phyloP scores from a whole-genome alignment of 257 asterid genomes.

The Salvia rosmarinus region DNA sequence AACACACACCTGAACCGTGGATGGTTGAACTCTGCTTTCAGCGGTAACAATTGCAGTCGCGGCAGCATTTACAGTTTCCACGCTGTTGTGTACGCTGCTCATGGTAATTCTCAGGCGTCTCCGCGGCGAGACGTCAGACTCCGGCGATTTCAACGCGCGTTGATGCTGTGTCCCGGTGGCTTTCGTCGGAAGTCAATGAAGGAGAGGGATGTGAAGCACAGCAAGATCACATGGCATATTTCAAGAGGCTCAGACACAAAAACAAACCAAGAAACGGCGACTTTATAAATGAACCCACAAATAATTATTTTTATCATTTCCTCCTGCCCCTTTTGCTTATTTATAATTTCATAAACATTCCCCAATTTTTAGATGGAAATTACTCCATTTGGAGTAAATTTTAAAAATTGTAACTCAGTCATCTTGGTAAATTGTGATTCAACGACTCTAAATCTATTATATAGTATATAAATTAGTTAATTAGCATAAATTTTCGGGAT shows the following conservation, averaged over 20 bases:
- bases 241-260: slow-evolving; percentile 50
- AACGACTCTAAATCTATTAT: too few relatives aligned
- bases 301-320: slow-evolving; percentile 36
- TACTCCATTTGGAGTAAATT: too few relatives aligned
- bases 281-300: slow-evolving; percentile 47
- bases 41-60: slow-evolving; percentile 92
- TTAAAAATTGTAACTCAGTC: too few relatives aligned
- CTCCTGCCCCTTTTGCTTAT: slow-evolving; percentile 14
- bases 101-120: slow-evolving; percentile 39
- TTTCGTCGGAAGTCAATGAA: slow-evolving; percentile 53
- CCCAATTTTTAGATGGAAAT: background rate
- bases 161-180: slow-evolving; percentile 36
- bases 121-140: slow-evolving; percentile 32
- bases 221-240: slow-evolving; percentile 68
- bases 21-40: slow-evolving; percentile 85
- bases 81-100: slow-evolving; percentile 80
- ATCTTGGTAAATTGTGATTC: too few relatives aligned
- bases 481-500: too few relatives aligned
- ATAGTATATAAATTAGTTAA: too few relatives aligned
- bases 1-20: slow-evolving; percentile 70
- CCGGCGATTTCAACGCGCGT: slow-evolving; percentile 39
- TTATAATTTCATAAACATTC: background rate
- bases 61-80: slow-evolving; percentile 94
- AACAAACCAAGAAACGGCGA: slow-evolving; percentile 59
- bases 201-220: slow-evolving; percentile 40